These are phyloP conservation scores for Fusarium avenaceum DNA, from an alignment of 2,329 filamentous ascomycete genomes.

Conservation along the genomic window DNA sequence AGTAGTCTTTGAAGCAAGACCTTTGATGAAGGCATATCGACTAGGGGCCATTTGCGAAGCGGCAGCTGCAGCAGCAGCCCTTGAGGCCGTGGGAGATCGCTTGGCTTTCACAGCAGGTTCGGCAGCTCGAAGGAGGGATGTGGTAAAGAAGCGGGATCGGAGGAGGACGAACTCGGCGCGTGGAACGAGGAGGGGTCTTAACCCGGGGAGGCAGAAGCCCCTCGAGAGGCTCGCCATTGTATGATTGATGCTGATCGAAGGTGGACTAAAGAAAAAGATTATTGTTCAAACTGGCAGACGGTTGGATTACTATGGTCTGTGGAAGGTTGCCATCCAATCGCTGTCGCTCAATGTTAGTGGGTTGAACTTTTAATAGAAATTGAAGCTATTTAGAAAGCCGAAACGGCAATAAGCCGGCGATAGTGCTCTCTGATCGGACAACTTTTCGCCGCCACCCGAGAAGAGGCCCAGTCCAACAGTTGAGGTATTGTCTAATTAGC, in stretches of 20 bases:
- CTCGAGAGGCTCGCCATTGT: slow-evolving; percentile 53
- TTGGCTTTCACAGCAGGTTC: slow-evolving; percentile 35
- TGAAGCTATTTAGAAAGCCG: slow-evolving; percentile 45
- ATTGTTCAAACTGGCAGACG: background rate
- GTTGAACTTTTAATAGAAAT: slow-evolving; percentile 15
- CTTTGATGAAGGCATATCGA: slow-evolving; percentile 64
- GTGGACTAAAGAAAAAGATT: background rate
- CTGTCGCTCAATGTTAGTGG: slow-evolving; percentile 17
- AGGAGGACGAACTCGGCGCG: slow-evolving; percentile 41
- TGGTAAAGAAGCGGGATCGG: slow-evolving; percentile 50
- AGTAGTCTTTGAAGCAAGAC: slow-evolving; percentile 67
- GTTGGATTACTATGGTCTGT: slow-evolving; percentile 13
- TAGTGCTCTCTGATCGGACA: slow-evolving; percentile 34
- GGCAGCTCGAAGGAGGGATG: slow-evolving; percentile 46
- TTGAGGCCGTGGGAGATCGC: slow-evolving; percentile 26
- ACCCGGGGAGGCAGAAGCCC: slow-evolving; percentile 49
- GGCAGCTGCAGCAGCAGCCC: slow-evolving; percentile 28
- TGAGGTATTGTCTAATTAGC: slow-evolving; percentile 2
- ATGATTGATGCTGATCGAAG: background rate
- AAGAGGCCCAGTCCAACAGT: slow-evolving; percentile 8
- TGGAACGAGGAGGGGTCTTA: slow-evolving; percentile 45
- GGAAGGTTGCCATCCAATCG: slow-evolving; percentile 19
- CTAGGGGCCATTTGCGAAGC: slow-evolving; percentile 44
- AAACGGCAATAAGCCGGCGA: slow-evolving; percentile 32
- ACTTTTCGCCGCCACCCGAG: slow-evolving; percentile 34